phyloP scores from a whole-genome alignment of 78 protist genomes.

The Planoprotostelium fungivorum region DNA sequence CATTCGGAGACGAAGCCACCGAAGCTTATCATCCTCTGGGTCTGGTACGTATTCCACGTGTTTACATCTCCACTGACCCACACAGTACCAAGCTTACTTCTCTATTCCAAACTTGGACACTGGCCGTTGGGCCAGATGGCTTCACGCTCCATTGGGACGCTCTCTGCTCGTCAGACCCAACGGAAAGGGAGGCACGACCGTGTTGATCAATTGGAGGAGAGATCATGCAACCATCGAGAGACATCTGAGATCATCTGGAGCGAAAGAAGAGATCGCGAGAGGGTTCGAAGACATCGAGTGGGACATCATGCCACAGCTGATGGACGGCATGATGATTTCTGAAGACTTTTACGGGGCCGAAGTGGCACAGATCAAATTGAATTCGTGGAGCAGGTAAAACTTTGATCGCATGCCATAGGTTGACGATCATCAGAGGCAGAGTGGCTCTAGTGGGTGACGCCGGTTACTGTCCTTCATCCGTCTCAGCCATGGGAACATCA shows the following conservation, averaged over 20 bases:
- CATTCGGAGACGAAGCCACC: background rate
- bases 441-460: background rate
- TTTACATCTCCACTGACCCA: background rate
- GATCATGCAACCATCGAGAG: background rate
- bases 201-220: background rate
- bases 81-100: background rate
- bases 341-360: background rate
- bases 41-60: background rate
- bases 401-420: background rate
- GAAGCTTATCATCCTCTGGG: background rate
- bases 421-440: background rate
- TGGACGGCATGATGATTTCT: background rate
- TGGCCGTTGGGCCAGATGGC: background rate
- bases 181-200: background rate
- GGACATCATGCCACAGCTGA: background rate
- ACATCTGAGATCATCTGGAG: background rate
- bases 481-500: background rate
- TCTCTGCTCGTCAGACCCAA: background rate
- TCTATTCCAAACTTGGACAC: background rate
- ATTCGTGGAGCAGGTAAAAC: background rate
- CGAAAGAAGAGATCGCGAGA: background rate
- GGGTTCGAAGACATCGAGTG: background rate
- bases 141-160: background rate
- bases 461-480: background rate
- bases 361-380: background rate